Evolutionary conservation across 805 yeast species (phyloP).

Genomic region (Saccharomycopsis fermentans): DNA sequence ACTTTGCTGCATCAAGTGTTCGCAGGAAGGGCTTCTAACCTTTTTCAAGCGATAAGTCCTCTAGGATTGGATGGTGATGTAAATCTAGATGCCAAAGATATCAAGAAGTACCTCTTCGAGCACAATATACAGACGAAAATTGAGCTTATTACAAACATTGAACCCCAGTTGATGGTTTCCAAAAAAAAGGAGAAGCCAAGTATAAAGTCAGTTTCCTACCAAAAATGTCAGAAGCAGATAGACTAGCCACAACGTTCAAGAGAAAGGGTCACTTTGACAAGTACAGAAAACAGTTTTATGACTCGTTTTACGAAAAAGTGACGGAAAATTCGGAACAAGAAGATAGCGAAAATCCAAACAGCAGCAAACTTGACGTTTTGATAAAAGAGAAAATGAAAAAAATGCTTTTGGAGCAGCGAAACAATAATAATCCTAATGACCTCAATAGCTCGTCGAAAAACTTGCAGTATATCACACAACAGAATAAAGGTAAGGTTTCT

Average conservation of each 20-base stretch:
- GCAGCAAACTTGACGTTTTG: not conserved
- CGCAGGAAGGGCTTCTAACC: too few species aligned
- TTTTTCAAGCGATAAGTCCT: too few species aligned
- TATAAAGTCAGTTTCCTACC: not conserved
- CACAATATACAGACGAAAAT: too few species aligned
- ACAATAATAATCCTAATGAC: not conserved
- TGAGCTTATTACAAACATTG: too few species aligned
- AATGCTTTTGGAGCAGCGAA: not conserved
- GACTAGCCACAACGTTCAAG: constrained; percentile 10
- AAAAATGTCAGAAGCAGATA: constrained; percentile 9
- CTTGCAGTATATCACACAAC: not conserved
- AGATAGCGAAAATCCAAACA: not conserved
- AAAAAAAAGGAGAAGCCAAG: too few species aligned
- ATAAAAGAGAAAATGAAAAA: not conserved
- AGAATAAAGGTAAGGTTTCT: constrained; percentile 13
- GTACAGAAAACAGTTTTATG: constrained; percentile 7
- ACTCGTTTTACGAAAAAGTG: not conserved
- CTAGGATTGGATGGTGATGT: too few species aligned
- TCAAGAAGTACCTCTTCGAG: too few species aligned
- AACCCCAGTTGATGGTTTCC: too few species aligned
- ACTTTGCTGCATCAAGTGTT: too few species aligned
- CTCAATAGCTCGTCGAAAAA: not conserved
- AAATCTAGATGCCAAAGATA: too few species aligned
- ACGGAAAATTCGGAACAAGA: not conserved
- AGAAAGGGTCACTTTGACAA: constrained; percentile 15